Evolutionary conservation across 257 asterid genomes (phyloP).

Genomic region (Ilex asprella): DNA sequence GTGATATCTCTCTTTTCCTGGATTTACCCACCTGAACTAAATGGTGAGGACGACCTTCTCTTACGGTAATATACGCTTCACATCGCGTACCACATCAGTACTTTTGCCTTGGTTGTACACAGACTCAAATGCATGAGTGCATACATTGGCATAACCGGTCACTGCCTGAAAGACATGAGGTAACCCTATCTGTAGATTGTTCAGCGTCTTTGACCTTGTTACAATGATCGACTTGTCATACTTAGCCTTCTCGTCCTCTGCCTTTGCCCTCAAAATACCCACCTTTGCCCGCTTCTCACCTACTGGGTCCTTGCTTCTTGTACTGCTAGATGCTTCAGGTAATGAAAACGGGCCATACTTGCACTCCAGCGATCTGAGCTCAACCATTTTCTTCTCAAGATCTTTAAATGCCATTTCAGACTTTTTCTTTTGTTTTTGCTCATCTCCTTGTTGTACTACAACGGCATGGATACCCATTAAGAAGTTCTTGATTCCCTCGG

Average conservation of each 20-base stretch:
- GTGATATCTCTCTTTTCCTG: too few species aligned
- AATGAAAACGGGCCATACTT: constrained; percentile 55
- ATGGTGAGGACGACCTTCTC: not conserved
- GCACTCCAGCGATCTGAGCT: constrained; percentile 62
- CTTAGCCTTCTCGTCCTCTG: constrained; percentile 85
- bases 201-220: constrained; percentile 81
- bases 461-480: constrained; percentile 67
- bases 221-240: constrained; percentile 68
- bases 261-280: constrained; percentile 46
- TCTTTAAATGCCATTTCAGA: constrained; percentile 66
- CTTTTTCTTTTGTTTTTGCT: constrained; percentile 72
- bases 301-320: constrained; percentile 48
- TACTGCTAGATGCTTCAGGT: constrained; percentile 28
- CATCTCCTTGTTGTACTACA: constrained; percentile 79
- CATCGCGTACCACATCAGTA: constrained; percentile 39
- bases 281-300: constrained; percentile 66
- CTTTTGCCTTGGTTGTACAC: constrained; percentile 69
- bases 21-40: too few species aligned
- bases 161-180: constrained; percentile 92
- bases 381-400: constrained; percentile 67
- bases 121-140: constrained; percentile 68
- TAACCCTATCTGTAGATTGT: constrained; percentile 82
- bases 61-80: constrained; percentile 63
- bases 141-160: constrained; percentile 83
- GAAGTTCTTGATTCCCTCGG: constrained; percentile 87